Base-by-base conservation (phyloP, 495 filamentous ascomycete species). In the Eremomyces bilateralis region DNA sequence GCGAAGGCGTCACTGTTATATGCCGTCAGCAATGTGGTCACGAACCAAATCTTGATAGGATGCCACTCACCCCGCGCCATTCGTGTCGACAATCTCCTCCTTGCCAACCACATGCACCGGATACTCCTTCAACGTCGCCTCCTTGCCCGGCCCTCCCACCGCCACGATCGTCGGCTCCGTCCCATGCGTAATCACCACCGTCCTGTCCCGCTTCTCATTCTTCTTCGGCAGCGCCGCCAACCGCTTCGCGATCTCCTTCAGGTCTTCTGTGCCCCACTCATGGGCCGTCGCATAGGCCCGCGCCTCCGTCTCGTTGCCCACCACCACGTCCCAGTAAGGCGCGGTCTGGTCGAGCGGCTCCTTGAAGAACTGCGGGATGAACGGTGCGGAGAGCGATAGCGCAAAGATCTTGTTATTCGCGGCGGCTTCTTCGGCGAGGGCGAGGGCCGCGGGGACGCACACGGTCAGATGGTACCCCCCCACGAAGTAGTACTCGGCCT, bases 291-390 rank as follows among this genome's bases (percentile, higher is more conserved):
- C 73, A 58, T 83, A 95, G 34, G 79, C 60, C 42, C 68, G 64
- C 21, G 83, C 88, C 60, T 99, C 88, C 20, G 76, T 77, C 72
- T 95, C 90, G 58, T 99, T 99, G 41, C 84, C 88, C 57, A 95
- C 76, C 21, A 93, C 63, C 63, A 84, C 92, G 63, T 99, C 88
- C 63, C 79, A 85, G 69, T 91, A 95, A 15, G 74, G 76, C 6
- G 77, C 64, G 2, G 76, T 74, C 42, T 69, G 67, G 57, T 88
- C 82, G 25, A 99, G 66, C 38, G 71, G 80, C 15, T 93, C 83
- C 65, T 93, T 95, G 71, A 94, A 99, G 69, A 92, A 91, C 55
- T 85, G 75, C 24, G 77, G 60, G 43, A 99, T 90, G 69, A 95
- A 99, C 20, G 90, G 88, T 15, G 88, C 88, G 25, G 76, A 82